Base-by-base conservation (phyloP, 768 basidiomycete genomes). In the Termitomyces sp. region DNA sequence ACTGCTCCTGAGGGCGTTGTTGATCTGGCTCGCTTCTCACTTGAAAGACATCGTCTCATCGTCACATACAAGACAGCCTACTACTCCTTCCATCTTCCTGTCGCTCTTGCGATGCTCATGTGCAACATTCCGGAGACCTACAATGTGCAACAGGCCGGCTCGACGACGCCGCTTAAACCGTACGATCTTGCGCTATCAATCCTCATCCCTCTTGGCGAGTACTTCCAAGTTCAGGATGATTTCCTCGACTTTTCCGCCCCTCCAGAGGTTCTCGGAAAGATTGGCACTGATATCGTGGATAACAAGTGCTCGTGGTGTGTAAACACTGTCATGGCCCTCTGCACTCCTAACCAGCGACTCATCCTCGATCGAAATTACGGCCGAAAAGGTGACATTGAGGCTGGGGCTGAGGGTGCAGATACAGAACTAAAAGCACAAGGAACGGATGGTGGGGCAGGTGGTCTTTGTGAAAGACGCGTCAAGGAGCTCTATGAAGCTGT, bases 301-400 rank as follows among this genome's bases (percentile, higher is more conserved):
- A 98, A 98, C 84, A 99, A 99, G 75, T 98, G 96, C 72, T 89
- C 89, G 16, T 99, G 96, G 97, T 87, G 88, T 62, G 79, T 98
- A 70, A 98, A 97, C 73, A 85, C 84, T 20, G 97, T 94, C 27
- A 77, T 98, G 54, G 68, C 72, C 16, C 67, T 76, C 39, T 84
- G 79, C 2, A 76, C 72, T 4, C 73, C 82, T 0, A 78, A 65
- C n/a, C 86, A 88, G 67, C 79, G 82, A 33, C 68, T 68, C 25
- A 66, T 84, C 23, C 74, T 88, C n/a, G 84, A 78, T 54, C 78
- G 78, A 56, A 80, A 77, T 52, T 78, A 76, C 61, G 81, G 79
- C 1, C 64, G 71, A 55, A 80, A 80, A 64, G 76, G 63, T 13
- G 61, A 65, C 41, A 56, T 61, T 12, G 64, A 65, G 45, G 64